Conservation (phyloP, 163 green algal species). For the Scenedesmus sp. region DNA sequence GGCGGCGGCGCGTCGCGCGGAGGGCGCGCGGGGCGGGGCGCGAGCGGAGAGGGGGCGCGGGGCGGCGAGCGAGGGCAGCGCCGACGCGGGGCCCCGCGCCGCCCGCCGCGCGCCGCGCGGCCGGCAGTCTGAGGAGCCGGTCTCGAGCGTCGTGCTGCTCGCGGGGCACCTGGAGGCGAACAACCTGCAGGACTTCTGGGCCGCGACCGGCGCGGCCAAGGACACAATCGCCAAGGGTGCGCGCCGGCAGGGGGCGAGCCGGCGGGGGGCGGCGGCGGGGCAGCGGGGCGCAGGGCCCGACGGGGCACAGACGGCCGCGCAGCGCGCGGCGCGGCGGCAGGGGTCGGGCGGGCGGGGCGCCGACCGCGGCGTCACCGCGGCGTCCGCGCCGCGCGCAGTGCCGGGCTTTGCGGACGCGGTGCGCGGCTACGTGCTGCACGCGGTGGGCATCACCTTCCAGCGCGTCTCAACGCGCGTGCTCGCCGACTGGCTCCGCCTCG, state of each 20-base stretch:
- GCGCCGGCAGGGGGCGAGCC: background rate
- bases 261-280: no score
- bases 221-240: conserved; percentile 50
- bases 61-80: no score
- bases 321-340: no score
- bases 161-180: conserved; percentile 65
- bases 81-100: no score
- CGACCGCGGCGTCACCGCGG: no score
- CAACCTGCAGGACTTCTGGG: conserved; percentile 75
- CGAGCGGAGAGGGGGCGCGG: no score
- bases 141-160: conserved; percentile 65
- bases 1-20: no score
- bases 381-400: conserved; percentile 56
- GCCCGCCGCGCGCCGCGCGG: background rate
- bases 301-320: no score
- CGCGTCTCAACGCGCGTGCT: conserved; percentile 63
- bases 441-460: conserved; percentile 68
- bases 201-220: conserved; percentile 41
- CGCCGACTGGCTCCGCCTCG: conserved; percentile 60
- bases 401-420: conserved; percentile 65
- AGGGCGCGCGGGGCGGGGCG: no score
- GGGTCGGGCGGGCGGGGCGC: no score
- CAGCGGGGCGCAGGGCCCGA: no score
- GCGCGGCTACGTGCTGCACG: conserved; percentile 64
- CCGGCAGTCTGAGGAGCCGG: conserved; percentile 64